Evolutionary conservation across 495 filamentous ascomycete species (phyloP).

Genomic region (Schizothecium vesticola): DNA sequence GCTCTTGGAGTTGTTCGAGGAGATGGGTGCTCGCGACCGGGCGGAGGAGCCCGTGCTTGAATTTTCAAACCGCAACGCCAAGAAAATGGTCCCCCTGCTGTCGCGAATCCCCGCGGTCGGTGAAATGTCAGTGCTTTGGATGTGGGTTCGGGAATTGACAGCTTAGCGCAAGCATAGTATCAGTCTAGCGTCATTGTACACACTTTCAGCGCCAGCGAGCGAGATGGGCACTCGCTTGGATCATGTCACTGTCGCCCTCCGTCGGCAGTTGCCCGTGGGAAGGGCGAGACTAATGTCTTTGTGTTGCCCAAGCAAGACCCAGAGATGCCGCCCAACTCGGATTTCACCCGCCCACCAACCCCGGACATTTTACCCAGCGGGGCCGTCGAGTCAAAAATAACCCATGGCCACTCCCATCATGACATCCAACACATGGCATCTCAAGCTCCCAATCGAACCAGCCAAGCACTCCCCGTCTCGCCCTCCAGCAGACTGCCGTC

Average conservation of each 20-base stretch:
- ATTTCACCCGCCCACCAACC: background rate
- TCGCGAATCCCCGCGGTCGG: background rate
- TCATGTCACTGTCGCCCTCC: background rate
- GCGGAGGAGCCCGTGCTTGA: background rate
- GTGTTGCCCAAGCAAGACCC: background rate
- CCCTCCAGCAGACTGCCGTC: background rate
- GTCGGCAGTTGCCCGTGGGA: background rate
- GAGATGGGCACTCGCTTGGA: background rate
- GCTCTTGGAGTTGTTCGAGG: background rate
- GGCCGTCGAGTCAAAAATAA: background rate
- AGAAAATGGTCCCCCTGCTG: background rate
- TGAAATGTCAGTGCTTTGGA: background rate
- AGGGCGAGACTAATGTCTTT: background rate
- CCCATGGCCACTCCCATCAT: background rate
- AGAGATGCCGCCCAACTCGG: background rate
- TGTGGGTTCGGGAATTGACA: background rate
- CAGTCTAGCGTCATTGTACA: background rate
- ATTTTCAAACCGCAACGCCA: background rate
- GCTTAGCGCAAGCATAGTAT: background rate
- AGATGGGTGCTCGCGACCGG: background rate
- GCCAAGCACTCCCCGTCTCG: background rate
- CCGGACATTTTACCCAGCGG: background rate
- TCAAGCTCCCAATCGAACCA: background rate
- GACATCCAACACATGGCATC: background rate
- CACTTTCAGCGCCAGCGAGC: background rate